phyloP scores from a whole-genome alignment of 768 basidiomycete species.

The Kwoniella pini region DNA sequence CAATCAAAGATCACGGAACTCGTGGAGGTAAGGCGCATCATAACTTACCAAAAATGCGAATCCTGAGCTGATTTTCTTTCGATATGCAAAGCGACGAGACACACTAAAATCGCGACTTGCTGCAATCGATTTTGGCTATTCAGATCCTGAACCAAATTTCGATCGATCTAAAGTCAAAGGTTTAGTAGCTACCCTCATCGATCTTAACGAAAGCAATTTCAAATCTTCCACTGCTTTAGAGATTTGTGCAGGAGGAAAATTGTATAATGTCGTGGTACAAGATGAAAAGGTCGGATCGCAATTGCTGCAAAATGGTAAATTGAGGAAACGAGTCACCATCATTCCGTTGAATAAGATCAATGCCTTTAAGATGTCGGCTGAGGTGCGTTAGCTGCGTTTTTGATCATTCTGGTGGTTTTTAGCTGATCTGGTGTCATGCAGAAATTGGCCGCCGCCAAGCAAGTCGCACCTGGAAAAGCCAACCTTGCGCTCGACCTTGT shows the following conservation, averaged over 20 bases:
- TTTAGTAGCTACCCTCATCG: slow-evolving; percentile 83
- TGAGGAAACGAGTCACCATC: slow-evolving; percentile 86
- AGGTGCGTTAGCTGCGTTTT: slow-evolving; percentile 57
- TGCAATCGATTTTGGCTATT: slow-evolving; percentile 79
- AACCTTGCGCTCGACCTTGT: slow-evolving; percentile 85
- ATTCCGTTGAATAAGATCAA: slow-evolving; percentile 93
- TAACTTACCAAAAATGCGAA: neutral
- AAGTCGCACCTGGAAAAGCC: slow-evolving; percentile 75
- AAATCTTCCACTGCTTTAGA: slow-evolving; percentile 87
- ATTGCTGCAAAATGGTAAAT: slow-evolving; percentile 71
- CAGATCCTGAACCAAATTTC: slow-evolving; percentile 73
- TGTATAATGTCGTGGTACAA: slow-evolving; percentile 92
- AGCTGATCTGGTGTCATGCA: slow-evolving; percentile 51
- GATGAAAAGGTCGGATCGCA: slow-evolving; percentile 85
- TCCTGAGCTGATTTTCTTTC: neutral
- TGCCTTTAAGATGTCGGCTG: slow-evolving; percentile 60
- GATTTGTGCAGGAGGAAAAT: slow-evolving; percentile 80
- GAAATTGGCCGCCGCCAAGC: slow-evolving; percentile 74
- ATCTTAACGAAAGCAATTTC: slow-evolving; percentile 68
- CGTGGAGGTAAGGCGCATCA: slow-evolving; percentile 62
- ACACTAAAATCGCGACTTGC: slow-evolving; percentile 66
- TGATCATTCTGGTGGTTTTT: neutral
- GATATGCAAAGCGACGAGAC: slow-evolving; percentile 52
- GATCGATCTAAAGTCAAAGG: slow-evolving; percentile 87
- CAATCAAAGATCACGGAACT: slow-evolving; percentile 62